Evolutionary conservation across 257 asterid genomes (phyloP), one percentile per base, ranked within the genome.

Genomic region (Jasminum sambac): DNA sequence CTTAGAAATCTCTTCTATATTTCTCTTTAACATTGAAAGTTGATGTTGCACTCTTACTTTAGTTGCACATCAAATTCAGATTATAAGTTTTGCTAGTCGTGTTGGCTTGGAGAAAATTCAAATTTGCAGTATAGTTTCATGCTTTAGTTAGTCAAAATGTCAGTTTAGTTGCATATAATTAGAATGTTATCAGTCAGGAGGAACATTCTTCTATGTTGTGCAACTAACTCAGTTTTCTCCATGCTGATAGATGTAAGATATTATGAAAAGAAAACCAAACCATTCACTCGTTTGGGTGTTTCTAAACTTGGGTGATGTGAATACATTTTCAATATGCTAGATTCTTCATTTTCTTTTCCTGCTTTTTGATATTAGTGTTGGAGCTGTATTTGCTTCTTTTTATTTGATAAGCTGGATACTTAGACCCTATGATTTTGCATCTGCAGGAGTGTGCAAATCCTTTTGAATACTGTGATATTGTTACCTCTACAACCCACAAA

Each of bases 401-500:
- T 7, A 13, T 37, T 40, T 73, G 64, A 65, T 16, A 48, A 48
- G 38, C 59, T 44, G 39, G 34, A 21, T 61, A 38, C 42, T 44
- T 39, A 34, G 57, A 24, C 38, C 41, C 36, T 39, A 25, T 43
- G 46, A 11, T 68, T 66, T 34, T 67, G 61, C 74, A 16, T 6
- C 46, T 79, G 69, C 89, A 90, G 96, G 95, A 86, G 75, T 84
- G 90, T 74, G 81, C 73, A 17, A 90, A 85, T 71, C 98, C 98
- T 57, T 89, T 91, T 77, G 91, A 91, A 64, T 81, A 84, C 67
- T 91, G 97, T 77, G 95, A 91, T 75, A 61, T 91, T 58, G 95
- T 91, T 67, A 91, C 97, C 62, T 86, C 97, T 43, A 91, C 97
- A 17, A 91, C 97, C 12, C 97, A 91, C 75, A 89, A 91, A 82